Conservation (phyloP, 371 early-diverging fungal genomes). For the Zychaea mexicana region DNA sequence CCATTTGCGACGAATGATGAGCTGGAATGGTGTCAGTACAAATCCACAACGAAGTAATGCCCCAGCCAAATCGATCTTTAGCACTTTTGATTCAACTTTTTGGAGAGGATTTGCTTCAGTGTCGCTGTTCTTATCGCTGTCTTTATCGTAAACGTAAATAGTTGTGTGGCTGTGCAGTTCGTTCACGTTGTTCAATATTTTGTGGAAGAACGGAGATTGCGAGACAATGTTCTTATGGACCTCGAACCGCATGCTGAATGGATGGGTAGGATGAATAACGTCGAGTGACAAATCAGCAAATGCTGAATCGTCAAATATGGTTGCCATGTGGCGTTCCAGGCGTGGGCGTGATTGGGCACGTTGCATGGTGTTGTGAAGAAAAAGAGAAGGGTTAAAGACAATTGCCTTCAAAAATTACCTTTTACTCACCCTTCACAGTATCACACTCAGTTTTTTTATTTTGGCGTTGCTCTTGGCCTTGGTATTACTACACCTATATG, state of each 20-base stretch:
- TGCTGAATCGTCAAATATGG: constrained; percentile 40
- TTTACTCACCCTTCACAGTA: too few species aligned
- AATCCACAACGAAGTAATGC: constrained; percentile 37
- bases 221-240: constrained; percentile 44
- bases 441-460: too few species aligned
- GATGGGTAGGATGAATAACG: constrained; percentile 41
- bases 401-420: too few species aligned
- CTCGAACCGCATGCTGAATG: constrained; percentile 44
- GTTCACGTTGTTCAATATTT: too few species aligned
- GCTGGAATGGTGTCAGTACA: constrained; percentile 43
- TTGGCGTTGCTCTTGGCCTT: too few species aligned
- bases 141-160: too few species aligned
- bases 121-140: background rate
- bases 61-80: constrained; percentile 37
- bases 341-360: background rate
- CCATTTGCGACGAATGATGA: constrained; percentile 47
- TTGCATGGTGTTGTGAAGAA: too few species aligned
- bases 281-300: constrained; percentile 43
- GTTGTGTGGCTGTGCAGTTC: background rate
- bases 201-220: constrained; percentile 42
- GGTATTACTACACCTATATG: too few species aligned
- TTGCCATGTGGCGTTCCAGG: constrained; percentile 15
- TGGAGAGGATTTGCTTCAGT: background rate
- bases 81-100: background rate
- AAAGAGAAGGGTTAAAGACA: too few species aligned